Base-by-base conservation (phyloP, 2,329 filamentous ascomycete species). In the Aureobasidium sp. region DNA sequence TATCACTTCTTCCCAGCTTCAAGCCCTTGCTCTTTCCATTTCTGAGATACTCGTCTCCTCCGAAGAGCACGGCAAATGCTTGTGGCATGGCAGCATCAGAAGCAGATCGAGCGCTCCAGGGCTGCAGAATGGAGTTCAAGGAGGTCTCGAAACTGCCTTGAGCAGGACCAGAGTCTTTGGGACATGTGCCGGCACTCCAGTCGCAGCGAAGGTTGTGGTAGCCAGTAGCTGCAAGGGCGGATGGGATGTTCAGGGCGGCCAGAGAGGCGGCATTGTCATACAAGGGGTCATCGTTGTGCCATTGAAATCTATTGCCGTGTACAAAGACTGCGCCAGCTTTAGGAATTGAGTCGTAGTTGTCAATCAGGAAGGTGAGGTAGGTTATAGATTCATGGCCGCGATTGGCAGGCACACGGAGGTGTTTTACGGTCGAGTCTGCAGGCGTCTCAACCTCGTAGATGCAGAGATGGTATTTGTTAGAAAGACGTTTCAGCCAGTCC, bases 331-430 rank as follows among this genome's bases (percentile, higher is more conserved):
- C 70, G 54, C 81, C 73, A 40, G 79, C 70, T 60, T 59, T 75
- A 2, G 79, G 75, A 6, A 83, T 72, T 10, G 68, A 59, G 58
- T 81, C 71, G 65, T 83, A 83, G 62, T 79, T 75, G 64, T 81
- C 78, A 61, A 80, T 73, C 56, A 83, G 72, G 66, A 79, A 83
- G 14, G 75, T 79, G 38, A 81, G 70, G 62, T 83, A 83, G 6
- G 79, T 73, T 67, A 81, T 77, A 29, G 78, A 79, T 66, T 84
- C 81, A 59, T 80, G 77, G 30, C 80, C 81, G 61, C 79, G 79
- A 59, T 77, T 77, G 21, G 63, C 63, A 1, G 73, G 73, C 10
- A 76, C 70, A 0, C 64, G 72, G 19, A 74, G 61, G 22, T 58
- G 52, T 4, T 70, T 70, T 7, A 39, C 47, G 35, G 57, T 50